Conservation (phyloP, 192 early-diverging fungal species). For the Diversispora eburnea region DNA sequence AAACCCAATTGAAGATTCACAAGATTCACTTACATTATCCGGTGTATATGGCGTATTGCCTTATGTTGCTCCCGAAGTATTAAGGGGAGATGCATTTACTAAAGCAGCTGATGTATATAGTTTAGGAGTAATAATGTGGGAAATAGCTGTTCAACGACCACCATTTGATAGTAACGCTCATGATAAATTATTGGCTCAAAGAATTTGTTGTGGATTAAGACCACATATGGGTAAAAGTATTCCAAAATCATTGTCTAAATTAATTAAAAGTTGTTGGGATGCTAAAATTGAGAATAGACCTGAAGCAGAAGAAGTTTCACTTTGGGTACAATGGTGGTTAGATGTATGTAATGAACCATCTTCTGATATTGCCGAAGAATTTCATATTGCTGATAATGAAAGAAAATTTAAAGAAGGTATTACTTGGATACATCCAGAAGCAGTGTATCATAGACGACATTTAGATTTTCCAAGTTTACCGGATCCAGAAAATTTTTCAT, state of each 20-base stretch:
- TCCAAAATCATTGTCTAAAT: constrained; percentile 9
- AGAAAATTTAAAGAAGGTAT: constrained; percentile 2
- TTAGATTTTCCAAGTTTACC: constrained; percentile 13
- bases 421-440: constrained; percentile 11
- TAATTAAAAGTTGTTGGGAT: constrained; percentile 25
- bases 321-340: constrained; percentile 14
- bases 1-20: background rate
- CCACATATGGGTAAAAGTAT: constrained; percentile 12
- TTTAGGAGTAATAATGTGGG: constrained; percentile 25
- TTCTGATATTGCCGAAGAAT: constrained; percentile 12
- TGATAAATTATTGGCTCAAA: constrained; percentile 13
- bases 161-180: constrained; percentile 13
- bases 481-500: constrained; percentile 16
- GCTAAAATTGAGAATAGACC: constrained; percentile 17
- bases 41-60: constrained; percentile 20
- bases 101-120: constrained; percentile 25
- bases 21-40: constrained; percentile 19
- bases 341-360: constrained; percentile 8
- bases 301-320: constrained; percentile 18
- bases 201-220: constrained; percentile 27
- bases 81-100: background rate
- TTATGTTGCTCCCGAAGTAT: constrained; percentile 27
- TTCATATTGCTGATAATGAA: background rate
- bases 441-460: constrained; percentile 1
- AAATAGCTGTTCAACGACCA: constrained; percentile 4